These are phyloP conservation scores for Boletus speciosus DNA, from an alignment of 768 basidiomycete genomes.

Conservation along the genomic window DNA sequence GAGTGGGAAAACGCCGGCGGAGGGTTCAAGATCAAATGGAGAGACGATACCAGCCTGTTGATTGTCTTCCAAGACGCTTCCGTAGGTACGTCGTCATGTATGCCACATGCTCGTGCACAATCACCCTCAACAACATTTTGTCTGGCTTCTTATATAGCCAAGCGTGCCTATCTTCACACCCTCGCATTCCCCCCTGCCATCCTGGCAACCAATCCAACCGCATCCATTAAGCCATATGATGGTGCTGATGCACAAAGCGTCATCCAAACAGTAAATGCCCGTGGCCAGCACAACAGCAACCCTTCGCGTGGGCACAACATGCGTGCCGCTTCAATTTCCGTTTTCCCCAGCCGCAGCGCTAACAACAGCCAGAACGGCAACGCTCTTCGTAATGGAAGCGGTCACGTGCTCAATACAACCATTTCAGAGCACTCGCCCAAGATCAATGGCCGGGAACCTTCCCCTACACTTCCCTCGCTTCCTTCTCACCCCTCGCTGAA, in stretches of 20 bases:
- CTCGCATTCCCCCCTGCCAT: conserved; percentile 78
- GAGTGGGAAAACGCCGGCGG: conserved; percentile 85
- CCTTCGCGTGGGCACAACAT: conserved; percentile 69
- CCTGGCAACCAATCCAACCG: conserved; percentile 51
- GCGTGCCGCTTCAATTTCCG: conserved; percentile 65
- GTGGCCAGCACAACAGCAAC: conserved; percentile 57
- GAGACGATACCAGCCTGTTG: conserved; percentile 91
- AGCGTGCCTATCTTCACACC: conserved; percentile 69
- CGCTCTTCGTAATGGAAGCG: conserved; percentile 27
- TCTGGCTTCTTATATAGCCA: conserved; percentile 15
- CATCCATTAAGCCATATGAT: conserved; percentile 86
- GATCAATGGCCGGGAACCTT: conserved; percentile 61
- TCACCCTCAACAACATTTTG: neutral
- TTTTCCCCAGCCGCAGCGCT: conserved; percentile 52
- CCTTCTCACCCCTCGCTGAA: conserved; percentile 84
- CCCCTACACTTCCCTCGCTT: conserved; percentile 76
- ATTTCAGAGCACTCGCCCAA: conserved; percentile 50
- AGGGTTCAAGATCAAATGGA: conserved; percentile 99
- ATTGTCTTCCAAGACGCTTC: conserved; percentile 92
- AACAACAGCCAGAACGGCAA: conserved; percentile 36
- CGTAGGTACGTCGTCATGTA: conserved; percentile 61
- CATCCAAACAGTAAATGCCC: conserved; percentile 79
- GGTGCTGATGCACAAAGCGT: conserved; percentile 87
- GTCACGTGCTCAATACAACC: conserved; percentile 38
- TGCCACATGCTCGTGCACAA: neutral